Conservation (phyloP, 495 filamentous ascomycete species). For the Articulospora tetracladia region DNA sequence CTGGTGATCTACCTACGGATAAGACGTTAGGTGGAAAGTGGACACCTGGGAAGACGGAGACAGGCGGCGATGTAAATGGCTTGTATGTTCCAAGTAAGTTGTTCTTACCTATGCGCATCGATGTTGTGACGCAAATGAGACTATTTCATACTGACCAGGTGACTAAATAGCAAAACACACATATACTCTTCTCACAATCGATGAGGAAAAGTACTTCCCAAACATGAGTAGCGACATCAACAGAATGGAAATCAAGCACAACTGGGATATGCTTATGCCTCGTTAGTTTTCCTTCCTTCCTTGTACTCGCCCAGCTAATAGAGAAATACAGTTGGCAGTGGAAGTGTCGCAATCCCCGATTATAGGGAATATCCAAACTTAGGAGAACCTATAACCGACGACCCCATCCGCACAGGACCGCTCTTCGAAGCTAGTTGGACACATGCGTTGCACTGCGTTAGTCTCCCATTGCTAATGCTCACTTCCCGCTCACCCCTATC, state of each 20-base stretch:
- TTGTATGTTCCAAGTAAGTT: constrained; percentile 27
- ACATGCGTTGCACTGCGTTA: constrained; percentile 28
- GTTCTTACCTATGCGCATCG: neutral
- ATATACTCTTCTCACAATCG: constrained; percentile 26
- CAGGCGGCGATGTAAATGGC: constrained; percentile 29
- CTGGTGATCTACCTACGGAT: neutral
- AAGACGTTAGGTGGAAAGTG: neutral
- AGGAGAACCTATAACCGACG: constrained; percentile 27
- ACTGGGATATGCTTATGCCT: constrained; percentile 31
- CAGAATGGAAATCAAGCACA: constrained; percentile 24
- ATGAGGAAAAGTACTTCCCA: constrained; percentile 26
- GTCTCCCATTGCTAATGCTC: neutral
- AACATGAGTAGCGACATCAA: constrained; percentile 27
- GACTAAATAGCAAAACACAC: constrained; percentile 23
- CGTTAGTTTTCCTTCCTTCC: constrained; percentile 7
- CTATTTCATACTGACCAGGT: no score
- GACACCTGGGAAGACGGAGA: constrained; percentile 19
- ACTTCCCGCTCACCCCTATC: neutral
- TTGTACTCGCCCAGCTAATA: neutral
- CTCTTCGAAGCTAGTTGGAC: constrained; percentile 32
- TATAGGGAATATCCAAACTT: constrained; percentile 27
- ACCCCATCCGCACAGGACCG: constrained; percentile 27
- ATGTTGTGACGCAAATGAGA: no score
- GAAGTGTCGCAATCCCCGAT: constrained; percentile 25
- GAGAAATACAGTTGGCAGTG: constrained; percentile 23